These are phyloP conservation scores for Suhomyces taliae DNA, from an alignment of 1,139 yeast genomes.

Conservation along the genomic window DNA sequence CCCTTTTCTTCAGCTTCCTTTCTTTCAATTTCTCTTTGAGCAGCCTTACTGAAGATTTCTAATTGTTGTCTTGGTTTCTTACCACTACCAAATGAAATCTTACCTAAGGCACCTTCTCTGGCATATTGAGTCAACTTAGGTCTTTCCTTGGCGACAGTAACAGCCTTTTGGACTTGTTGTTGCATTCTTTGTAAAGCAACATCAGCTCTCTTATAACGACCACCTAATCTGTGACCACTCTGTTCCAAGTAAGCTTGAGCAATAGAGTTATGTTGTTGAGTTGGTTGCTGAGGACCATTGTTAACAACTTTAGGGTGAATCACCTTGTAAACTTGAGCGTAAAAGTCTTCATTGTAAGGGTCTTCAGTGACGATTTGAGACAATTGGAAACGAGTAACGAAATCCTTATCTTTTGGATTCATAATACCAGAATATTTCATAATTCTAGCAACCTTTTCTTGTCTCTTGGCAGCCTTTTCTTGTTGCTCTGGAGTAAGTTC, in stretches of 20 bases:
- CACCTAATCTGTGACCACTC: constrained; percentile 88
- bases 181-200: constrained; percentile 97
- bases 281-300: constrained; percentile 40
- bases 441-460: constrained; percentile 76
- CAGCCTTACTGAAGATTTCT: constrained; percentile 62
- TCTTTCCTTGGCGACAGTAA: constrained; percentile 88
- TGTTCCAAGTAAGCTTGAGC: constrained; percentile 95
- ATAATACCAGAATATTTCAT: constrained; percentile 86
- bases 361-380: constrained; percentile 97
- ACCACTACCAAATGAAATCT: constrained; percentile 77
- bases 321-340: constrained; percentile 90
- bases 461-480: constrained; percentile 64
- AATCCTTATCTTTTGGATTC: constrained; percentile 97
- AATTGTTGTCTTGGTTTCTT: constrained; percentile 88
- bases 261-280: constrained; percentile 60
- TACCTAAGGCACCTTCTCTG: constrained; percentile 90
- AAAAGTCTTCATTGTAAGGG: constrained; percentile 95
- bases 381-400: constrained; percentile 88
- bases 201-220: constrained; percentile 87
- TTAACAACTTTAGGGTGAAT: constrained; percentile 62
- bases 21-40: constrained; percentile 47
- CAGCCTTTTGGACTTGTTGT: constrained; percentile 96
- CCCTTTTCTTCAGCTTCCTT: constrained; percentile 27
- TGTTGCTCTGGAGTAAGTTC: constrained; percentile 48
- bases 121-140: constrained; percentile 72